Percentiles rank a stretch among this genome's conserved stretches.
Evolutionary conservation across 805 yeast genomes (phyloP).

Genomic region (Yamadazyma kitorensis): DNA sequence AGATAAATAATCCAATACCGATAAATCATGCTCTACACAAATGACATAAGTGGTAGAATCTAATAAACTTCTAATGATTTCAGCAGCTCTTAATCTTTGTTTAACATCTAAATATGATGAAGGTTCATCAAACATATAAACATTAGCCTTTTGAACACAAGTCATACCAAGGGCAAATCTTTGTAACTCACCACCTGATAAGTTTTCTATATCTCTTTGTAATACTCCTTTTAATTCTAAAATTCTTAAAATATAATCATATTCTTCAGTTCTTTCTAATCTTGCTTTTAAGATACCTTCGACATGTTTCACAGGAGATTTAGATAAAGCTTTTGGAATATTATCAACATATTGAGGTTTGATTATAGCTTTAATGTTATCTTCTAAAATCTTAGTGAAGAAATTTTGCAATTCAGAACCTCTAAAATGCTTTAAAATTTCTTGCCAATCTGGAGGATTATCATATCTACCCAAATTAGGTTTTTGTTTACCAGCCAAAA

Average conservation of each 20-base stretch:
- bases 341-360: slow-evolving; percentile 99
- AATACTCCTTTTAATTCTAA: slow-evolving; percentile 76
- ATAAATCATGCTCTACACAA: slow-evolving; percentile 98
- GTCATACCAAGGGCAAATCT: slow-evolving; percentile 98
- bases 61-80: slow-evolving; percentile 83
- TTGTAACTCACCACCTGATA: slow-evolving; percentile 98
- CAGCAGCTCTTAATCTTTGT: slow-evolving; percentile 97
- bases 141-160: slow-evolving; percentile 90
- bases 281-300: slow-evolving; percentile 78
- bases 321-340: slow-evolving; percentile 88
- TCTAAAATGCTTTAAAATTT: slow-evolving; percentile 84
- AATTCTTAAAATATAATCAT: slow-evolving; percentile 60
- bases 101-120: slow-evolving; percentile 97
- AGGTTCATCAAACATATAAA: slow-evolving; percentile 99
- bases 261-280: slow-evolving; percentile 67
- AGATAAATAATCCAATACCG: slow-evolving; percentile 93
- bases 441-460: slow-evolving; percentile 97
- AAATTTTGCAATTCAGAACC: slow-evolving; percentile 97
- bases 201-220: slow-evolving; percentile 82
- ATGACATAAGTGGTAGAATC: slow-evolving; percentile 79
- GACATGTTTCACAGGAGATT: slow-evolving; percentile 83
- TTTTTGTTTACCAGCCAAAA: slow-evolving; percentile 94
- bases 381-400: slow-evolving; percentile 91
- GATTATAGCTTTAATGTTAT: slow-evolving; percentile 91
- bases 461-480: slow-evolving; percentile 94